Evolutionary conservation across 2,329 filamentous ascomycete genomes (phyloP).

Genomic region (Geosmithia flava): DNA sequence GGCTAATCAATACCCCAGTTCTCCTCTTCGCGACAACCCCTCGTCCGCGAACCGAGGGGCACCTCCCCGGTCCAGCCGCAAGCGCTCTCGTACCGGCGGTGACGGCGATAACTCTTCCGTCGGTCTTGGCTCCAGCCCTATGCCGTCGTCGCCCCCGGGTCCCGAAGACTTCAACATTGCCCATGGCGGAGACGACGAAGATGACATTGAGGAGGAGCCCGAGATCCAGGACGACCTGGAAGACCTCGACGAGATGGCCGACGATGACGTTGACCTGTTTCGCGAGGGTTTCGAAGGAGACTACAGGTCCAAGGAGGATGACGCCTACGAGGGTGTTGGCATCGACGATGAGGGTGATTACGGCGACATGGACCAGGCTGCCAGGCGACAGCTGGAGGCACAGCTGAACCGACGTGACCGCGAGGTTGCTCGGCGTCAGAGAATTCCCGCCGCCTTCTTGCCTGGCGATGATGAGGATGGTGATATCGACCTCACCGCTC

Average conservation of each 20-base stretch:
- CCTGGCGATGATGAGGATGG: slow-evolving; percentile 76
- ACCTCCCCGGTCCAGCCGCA: slow-evolving; percentile 36
- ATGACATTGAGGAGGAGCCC: slow-evolving; percentile 59
- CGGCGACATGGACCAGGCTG: slow-evolving; percentile 53
- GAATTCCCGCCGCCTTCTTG: slow-evolving; percentile 61
- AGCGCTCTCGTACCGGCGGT: slow-evolving; percentile 40
- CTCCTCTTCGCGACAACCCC: slow-evolving; percentile 69
- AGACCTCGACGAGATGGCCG: slow-evolving; percentile 70
- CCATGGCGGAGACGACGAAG: slow-evolving; percentile 56
- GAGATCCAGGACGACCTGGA: slow-evolving; percentile 63
- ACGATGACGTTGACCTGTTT: slow-evolving; percentile 71
- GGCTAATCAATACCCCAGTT: slow-evolving; percentile 38
- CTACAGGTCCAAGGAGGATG: slow-evolving; percentile 54
- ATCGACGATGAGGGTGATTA: slow-evolving; percentile 72
- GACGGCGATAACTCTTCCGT: slow-evolving; percentile 41
- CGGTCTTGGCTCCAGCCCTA: slow-evolving; percentile 43
- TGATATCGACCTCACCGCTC: slow-evolving; percentile 71
- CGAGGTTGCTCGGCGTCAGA: slow-evolving; percentile 53
- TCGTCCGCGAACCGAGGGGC: slow-evolving; percentile 72
- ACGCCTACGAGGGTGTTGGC: slow-evolving; percentile 57
- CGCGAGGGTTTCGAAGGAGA: slow-evolving; percentile 62
- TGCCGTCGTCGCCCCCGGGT: slow-evolving; percentile 54
- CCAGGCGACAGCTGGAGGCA: slow-evolving; percentile 58
- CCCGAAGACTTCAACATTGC: slow-evolving; percentile 48
- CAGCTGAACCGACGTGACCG: slow-evolving; percentile 63